Base-by-base conservation (phyloP, 2,329 filamentous ascomycete genomes). In the Bipolaris cookei region DNA sequence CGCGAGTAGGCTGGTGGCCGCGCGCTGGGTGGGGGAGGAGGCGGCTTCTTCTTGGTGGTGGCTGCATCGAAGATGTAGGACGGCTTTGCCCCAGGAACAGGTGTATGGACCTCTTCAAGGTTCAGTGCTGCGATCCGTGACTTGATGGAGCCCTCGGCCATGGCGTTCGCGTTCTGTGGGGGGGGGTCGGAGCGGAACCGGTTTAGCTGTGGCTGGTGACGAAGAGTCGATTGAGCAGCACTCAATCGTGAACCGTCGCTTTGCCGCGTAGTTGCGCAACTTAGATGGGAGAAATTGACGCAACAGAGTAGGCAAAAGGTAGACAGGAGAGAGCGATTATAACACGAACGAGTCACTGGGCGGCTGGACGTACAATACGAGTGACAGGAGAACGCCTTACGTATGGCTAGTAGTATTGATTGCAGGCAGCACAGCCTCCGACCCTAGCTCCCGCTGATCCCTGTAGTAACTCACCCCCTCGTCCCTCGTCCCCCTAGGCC, bases 61-160 rank as follows among this genome's bases (percentile, higher is more conserved):
- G 74, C 66, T 34, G 72, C 67, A 41, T 76, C 73, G 55, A 75
- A 77, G 38, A 44, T 71, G 54, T 73, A 76, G 6, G 73, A 65
- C 25, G 79, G 74, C 45, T 74, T 67, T 4, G 67, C 62, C 32
- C 65, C 65, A 14, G 78, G 77, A 6, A 73, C 61, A 7, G 71
- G 72, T 7, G 74, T 76, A 46, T 76, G 70, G 14, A 81, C 78
- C 59, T 82, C 75, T 42, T 80, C 75, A 38, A 82, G 71, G 61
- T 82, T 81, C 49, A 83, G 66, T 2, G 78, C 77, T 2, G 80
- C 80, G 54, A 82, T 82, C 56, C 81, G 79, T 45, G 78, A 76
- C 59, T 76, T 77, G 64, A 83, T 79, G 54, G 78, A 46, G 56
- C 54, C 51, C 16, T 74, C 70, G 42, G 70, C 72, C 75, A 77